Base-by-base conservation (phyloP, 345 rosid genomes). In the Physaria fendleri region DNA sequence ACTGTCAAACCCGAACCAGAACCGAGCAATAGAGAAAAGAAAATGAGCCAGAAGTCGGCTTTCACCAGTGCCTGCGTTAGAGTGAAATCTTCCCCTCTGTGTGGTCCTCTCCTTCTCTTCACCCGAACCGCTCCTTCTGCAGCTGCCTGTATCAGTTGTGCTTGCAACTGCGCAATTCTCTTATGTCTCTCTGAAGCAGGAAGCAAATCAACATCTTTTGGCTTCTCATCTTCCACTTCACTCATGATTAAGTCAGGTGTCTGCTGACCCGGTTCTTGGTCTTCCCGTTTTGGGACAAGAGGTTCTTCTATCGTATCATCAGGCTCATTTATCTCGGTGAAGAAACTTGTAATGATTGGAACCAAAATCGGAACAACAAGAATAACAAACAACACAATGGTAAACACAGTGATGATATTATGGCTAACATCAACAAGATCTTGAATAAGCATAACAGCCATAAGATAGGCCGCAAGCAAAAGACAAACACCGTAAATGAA, bases 1-100 rank as follows among this genome's bases (percentile, higher is more conserved):
- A 90, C 90, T 0, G 99, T 90, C 81, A 94, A 54, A 33, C 99
- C 99, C 5, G 99, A 94, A 50, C 97, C 97, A 17, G 97, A 87
- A 64, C 96, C 99, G 29, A 94, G 78, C 18, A 94, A 68, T 57
- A 94, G 76, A 0, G 96, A 94, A 74, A 84, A 48, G 76, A 90
- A 94, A 34, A 94, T 90, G 8, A 94, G 83, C 99, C 96, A 90
- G 66, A 94, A 85, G 56, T 90, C 95, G 0, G 97, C 97, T 71
- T 85, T 87, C 66, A 94, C 82, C 64, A 94, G 76, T 32, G 95
- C 96, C 77, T 94, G 90, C 66, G 40, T 74, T 62, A 94, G 77
- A 14, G 97, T 94, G 62, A 94, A 85, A 76, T 94, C 95, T 75
- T 94, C 95, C 13, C 97, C 99, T 80, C 93, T 74, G 47, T 70